Evolutionary conservation across 2,329 filamentous ascomycete species (phyloP).

Genomic region (Triangularia verruculosa): DNA sequence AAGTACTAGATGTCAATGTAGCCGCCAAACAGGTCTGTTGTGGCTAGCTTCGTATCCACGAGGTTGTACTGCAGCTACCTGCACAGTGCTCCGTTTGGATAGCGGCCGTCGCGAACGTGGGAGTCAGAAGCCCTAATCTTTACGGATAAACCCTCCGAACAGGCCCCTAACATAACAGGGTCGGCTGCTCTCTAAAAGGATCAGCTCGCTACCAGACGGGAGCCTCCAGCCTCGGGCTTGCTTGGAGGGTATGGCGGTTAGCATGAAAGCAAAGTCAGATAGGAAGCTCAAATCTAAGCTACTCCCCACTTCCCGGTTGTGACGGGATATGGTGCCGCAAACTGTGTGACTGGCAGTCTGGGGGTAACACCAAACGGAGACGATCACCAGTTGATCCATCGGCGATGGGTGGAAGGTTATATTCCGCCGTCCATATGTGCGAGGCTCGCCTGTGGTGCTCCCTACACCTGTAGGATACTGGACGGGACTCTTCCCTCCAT

Average conservation of each 20-base stretch:
- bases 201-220: slow-evolving; percentile 10
- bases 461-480: slow-evolving; percentile 4
- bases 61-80: not conserved
- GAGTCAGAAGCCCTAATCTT: not conserved
- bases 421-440: slow-evolving; percentile 2
- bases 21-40: not conserved
- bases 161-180: not conserved
- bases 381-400: slow-evolving; percentile 4
- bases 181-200: not conserved
- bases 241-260: not conserved
- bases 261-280: not conserved
- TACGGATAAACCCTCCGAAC: slow-evolving; percentile 12
- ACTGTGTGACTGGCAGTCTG: slow-evolving; percentile 8
- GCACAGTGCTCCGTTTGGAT: not conserved
- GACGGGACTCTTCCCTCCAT: slow-evolving; percentile 12
- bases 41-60: not conserved
- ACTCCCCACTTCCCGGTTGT: slow-evolving; percentile 8
- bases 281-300: not conserved
- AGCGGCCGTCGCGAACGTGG: not conserved
- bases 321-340: slow-evolving; percentile 16
- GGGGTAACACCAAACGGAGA: slow-evolving; percentile 5
- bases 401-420: slow-evolving; percentile 4
- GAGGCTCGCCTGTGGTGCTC: slow-evolving; percentile 8
- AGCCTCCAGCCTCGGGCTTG: slow-evolving; percentile 3
- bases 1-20: not conserved